Base-by-base conservation (phyloP, 2,329 filamentous ascomycete genomes). In the Botryotinia convoluta region DNA sequence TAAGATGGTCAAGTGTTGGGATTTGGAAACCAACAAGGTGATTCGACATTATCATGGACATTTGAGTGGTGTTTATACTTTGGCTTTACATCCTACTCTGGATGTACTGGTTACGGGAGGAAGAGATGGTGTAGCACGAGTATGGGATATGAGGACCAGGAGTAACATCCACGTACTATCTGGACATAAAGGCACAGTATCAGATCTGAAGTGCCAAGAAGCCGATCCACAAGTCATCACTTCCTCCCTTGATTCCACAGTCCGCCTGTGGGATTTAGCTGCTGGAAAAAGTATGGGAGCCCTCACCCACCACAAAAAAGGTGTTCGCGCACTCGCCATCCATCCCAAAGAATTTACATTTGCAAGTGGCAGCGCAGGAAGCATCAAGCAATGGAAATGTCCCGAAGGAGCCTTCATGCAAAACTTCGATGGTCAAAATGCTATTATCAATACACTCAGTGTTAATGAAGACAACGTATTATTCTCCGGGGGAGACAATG, bases 1-100 rank as follows among this genome's bases (percentile, higher is more conserved):
- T 82, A 99, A 99, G 86, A 98, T 98, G 95, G 96, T 99, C 75
- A 99, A 99, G 84, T 99, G 96, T 84, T 99, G 96, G 96, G 96
- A 99, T 84, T 85, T 99, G 77, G 96, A 99, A 83, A 98, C 95
- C n/a, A 99, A 99, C 85, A 98, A 98, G 83, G 96, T 99, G 74
- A 98, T 98, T 80, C 90, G 95, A 57, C 94, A 98, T 83, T 99
- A 98, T 82, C 96, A 99, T 82, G 97, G 97, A 29, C 96, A 99
- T 84, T 85, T 99, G 35, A 97, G 93, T 78, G 96, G 96, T 76
- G 96, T 99, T 6, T 99, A 99, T 84, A 95, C 95, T 0, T 86
- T 99, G 9, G 89, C 93, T 3, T 85, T 99, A n/a, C 96, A 99
- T 81, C 96, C 96, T 0, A 97, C 94, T 0, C 88, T 99, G 9